phyloP scores from a whole-genome alignment of 306 rosid species.

The Acmispon strigosus region DNA sequence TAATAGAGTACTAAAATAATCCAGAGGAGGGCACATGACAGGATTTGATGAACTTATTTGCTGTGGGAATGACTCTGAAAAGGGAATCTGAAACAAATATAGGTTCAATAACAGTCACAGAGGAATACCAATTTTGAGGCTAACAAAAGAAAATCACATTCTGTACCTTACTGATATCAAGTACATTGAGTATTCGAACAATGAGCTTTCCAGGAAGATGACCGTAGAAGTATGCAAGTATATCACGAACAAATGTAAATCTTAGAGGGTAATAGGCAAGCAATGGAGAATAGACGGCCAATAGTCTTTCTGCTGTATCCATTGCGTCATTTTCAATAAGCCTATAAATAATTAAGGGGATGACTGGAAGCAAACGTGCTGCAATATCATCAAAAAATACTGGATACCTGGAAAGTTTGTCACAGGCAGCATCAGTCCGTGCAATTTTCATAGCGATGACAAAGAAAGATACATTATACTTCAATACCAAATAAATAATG shows the following conservation, averaged over 20 bases:
- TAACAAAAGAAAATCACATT: slow-evolving; percentile 2
- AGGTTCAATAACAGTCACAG: slow-evolving; percentile 12
- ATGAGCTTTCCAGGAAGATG: slow-evolving; percentile 82
- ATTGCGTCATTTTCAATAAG: slow-evolving; percentile 88
- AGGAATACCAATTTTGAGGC: neutral
- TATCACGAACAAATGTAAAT: slow-evolving; percentile 96
- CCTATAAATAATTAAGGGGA: slow-evolving; percentile 85
- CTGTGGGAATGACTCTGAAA: slow-evolving; percentile 82
- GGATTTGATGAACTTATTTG: slow-evolving; percentile 70
- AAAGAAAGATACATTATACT: neutral
- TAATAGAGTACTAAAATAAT: slow-evolving; percentile 82
- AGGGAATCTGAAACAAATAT: slow-evolving; percentile 72
- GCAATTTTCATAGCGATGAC: slow-evolving; percentile 7
- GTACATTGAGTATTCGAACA: slow-evolving; percentile 72
- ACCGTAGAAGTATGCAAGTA: slow-evolving; percentile 93
- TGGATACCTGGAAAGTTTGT: slow-evolving; percentile 63
- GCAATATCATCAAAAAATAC: slow-evolving; percentile 90
- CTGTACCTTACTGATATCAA: slow-evolving; percentile 76
- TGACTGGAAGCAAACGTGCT: slow-evolving; percentile 89
- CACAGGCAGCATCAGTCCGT: slow-evolving; percentile 12
- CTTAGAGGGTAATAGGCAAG: slow-evolving; percentile 80
- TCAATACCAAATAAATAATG: slow-evolving; percentile 1
- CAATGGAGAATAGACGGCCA: slow-evolving; percentile 56
- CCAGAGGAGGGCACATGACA: slow-evolving; percentile 84
- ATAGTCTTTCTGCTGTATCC: slow-evolving; percentile 75